phyloP scores from a whole-genome alignment of 768 basidiomycete genomes.

The Lentinula aciculospora region DNA sequence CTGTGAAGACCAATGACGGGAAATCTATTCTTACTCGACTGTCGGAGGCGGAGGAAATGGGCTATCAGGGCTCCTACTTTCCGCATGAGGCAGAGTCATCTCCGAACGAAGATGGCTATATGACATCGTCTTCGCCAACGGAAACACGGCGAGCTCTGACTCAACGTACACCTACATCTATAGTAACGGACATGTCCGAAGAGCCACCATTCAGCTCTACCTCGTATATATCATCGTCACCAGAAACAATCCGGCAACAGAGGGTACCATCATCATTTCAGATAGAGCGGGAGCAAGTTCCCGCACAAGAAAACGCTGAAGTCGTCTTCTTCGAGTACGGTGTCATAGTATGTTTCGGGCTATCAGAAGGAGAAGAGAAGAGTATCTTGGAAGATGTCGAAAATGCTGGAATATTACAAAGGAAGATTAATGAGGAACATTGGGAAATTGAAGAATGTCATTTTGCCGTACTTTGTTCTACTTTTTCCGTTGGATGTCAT shows the following conservation, averaged over 20 bases:
- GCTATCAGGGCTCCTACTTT: constrained; percentile 87
- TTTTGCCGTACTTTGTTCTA: constrained; percentile 56
- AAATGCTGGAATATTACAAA: constrained; percentile 61
- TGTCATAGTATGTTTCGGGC: constrained; percentile 88
- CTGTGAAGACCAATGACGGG: constrained; percentile 42
- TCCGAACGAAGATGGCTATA: constrained; percentile 54
- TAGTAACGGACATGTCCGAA: constrained; percentile 8
- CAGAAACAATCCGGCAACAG: constrained; percentile 7
- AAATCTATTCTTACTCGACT: constrained; percentile 63
- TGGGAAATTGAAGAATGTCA: constrained; percentile 97
- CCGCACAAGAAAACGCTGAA: constrained; percentile 58
- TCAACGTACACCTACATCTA: constrained; percentile 10
- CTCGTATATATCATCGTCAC: constrained; percentile 2
- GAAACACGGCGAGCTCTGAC: constrained; percentile 22
- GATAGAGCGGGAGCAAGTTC: constrained; percentile 9
- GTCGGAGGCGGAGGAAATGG: constrained; percentile 85
- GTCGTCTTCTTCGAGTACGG: constrained; percentile 84
- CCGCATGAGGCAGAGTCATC: constrained; percentile 24
- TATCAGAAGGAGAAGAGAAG: constrained; percentile 72
- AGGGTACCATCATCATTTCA: neutral
- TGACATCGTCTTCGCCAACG: constrained; percentile 39
- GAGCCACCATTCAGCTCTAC: constrained; percentile 11
- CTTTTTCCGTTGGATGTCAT: constrained; percentile 2
- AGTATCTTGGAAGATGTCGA: constrained; percentile 82
- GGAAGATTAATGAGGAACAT: constrained; percentile 55